Evolutionary conservation across 257 asterid genomes (phyloP), one percentile per base, ranked within the genome.

Genomic region (Asclepias syriaca): DNA sequence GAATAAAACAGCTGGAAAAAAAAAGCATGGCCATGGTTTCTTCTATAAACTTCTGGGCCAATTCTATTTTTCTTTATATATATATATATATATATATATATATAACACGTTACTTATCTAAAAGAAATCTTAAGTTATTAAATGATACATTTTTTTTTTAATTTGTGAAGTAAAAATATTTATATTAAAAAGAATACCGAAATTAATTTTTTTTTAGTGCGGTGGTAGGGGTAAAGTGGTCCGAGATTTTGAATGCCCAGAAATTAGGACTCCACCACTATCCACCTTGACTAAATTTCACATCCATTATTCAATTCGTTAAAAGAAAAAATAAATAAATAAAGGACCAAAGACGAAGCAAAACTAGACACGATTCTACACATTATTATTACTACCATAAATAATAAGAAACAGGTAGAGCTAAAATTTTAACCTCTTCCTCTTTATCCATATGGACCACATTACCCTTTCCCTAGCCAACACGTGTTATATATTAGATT

Each of bases 11-110:
- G 29, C 29, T 61, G 46, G 69, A 72, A 54, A 12, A 24, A 24
- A 24, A 78, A 75, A 34, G 18, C 19, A 49, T 65, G 19, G 82
- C 81, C 86, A 86, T 85, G 89, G 89, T 83, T 75, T 56, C 81
- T 77, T 81, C 74, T 70, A 21, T 71, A 37, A 58, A 51, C 14
- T 59, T 68, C 48, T 77, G 22, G 16, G 27, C 37, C 10, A n/a
- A 8, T 40, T 40, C 45, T 24, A 24, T 24, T 24, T 24, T 24
- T 24, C 27, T 24, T 40, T 40, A n/a, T n/a, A n/a, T n/a, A n/a
- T 43, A 34, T 34, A 34, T 34, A 34, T 34, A 34, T 34, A 34
- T 34, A 34, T 34, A 34, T 29, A 29, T 24, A 24, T 24, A 24
- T 24, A 24, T 24, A 24, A 24, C 27, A 24, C 27, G 27, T 24